Percentiles rank a stretch among this genome's conserved stretches.
Conservation (phyloP, 164 flowering plant genomes). For the Aristolochia contorta region DNA sequence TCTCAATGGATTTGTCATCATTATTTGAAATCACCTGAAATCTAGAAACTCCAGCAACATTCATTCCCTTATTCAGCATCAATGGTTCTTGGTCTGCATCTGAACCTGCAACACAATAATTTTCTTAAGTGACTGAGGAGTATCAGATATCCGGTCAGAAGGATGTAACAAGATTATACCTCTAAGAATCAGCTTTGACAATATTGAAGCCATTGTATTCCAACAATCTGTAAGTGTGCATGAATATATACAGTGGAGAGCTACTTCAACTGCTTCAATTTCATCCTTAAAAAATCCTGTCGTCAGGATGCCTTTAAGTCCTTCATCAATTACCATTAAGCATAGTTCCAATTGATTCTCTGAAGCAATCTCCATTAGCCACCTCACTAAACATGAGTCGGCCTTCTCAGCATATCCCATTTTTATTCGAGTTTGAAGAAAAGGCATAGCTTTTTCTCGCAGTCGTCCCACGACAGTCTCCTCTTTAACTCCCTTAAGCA, state of each 20-base stretch:
- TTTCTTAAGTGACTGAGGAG: background rate
- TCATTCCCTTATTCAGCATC: background rate
- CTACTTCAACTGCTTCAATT: constrained; percentile 63
- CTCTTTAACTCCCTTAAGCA: constrained; percentile 65
- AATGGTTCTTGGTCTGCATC: background rate
- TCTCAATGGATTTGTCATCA: constrained; percentile 23
- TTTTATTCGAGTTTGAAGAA: constrained; percentile 39
- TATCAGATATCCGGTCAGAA: background rate
- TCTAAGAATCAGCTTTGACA: constrained; percentile 53
- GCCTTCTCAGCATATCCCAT: constrained; percentile 13
- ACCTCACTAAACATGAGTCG: constrained; percentile 70
- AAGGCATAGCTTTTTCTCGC: constrained; percentile 58
- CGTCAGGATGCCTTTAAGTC: constrained; percentile 37
- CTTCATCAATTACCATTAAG: constrained; percentile 69
- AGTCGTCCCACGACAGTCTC: constrained; percentile 50
- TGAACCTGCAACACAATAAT: background rate
- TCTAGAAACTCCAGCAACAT: constrained; percentile 5
- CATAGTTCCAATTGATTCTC: constrained; percentile 67
- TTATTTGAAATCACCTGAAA: constrained; percentile 24
- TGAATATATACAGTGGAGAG: constrained; percentile 64
- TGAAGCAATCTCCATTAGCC: constrained; percentile 74
- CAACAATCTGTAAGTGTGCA: constrained; percentile 63
- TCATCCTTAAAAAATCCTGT: constrained; percentile 51
- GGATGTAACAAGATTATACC: constrained; percentile 25
- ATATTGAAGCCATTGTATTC: constrained; percentile 69